Base-by-base conservation (phyloP, 2,329 filamentous ascomycete genomes). In the Ophiostoma sp. region DNA sequence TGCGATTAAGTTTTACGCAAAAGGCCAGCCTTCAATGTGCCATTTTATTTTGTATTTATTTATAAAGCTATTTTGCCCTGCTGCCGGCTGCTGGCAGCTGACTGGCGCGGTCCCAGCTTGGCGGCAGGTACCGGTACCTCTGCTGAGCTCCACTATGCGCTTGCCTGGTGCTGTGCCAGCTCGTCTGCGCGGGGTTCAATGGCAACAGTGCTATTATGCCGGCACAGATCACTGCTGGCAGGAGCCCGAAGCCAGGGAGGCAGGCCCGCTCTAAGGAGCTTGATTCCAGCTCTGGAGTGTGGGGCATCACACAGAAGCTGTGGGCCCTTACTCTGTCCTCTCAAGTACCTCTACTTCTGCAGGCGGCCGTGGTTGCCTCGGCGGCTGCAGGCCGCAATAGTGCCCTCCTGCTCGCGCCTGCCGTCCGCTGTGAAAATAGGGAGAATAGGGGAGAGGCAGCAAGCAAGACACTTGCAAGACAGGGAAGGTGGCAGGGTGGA, bases 21-120 rank as follows among this genome's bases (percentile, higher is more conserved):
- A 27, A 7, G 36, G 41, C 16, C 36, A 41, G 58, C 16, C 58
- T 62, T 40, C 36, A 7, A 40, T 40, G 6, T 9, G 40, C n/a
- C 18, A 40, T 41, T 63, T 12, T 41, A 63, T 14, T 58, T 27
- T 27, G 52, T 41, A 63, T 42, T 41, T 63, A 18, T 18, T 64
- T 64, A 36, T 36, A 14, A 18, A 14, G 41, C 63, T 12, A 38
- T 63, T 47, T 47, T 64, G 40, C 41, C 41, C 64, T 14, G 5
- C 40, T 40, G 64, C 27, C 64, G 44, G 64, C 64, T 65, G 64
- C 64, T 38, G 27, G 18, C 64, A 65, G 64, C 64, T 65, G 64
- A 64, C 42, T 47, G 60, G 40, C 38, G 7, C 38, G 16, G 36
- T n/a, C 58, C n/a, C n/a, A 16, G 58, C 40, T 8, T 44, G 8